Evolutionary conservation across 2,329 filamentous ascomycete genomes (phyloP), one percentile per base, ranked within the genome.

Genomic region (Arachnopeziza araneosa): DNA sequence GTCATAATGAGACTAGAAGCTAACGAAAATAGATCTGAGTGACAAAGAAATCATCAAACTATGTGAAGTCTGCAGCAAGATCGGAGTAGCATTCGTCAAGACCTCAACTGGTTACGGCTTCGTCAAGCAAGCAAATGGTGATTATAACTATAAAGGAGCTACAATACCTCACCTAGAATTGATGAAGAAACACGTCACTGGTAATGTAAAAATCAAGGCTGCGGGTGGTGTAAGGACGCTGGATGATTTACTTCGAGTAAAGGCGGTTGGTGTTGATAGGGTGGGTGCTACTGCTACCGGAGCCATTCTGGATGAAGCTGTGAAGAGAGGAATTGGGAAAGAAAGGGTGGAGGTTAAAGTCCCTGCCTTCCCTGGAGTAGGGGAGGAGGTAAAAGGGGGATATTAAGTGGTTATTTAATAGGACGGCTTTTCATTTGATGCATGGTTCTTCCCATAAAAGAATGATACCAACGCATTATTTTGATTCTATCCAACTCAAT

Each of bases 81-180:
- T 82, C 0, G 71, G 71, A 0, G 83, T 86, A 0, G 82, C 78
- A 0, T 86, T 84, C 59, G 77, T 85, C 64, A 86, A 86, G 74
- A 86, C 83, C 0, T 83, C 80, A 1, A 84, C 83, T 0, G 83
- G 83, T 0, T 85, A 84, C 64, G 83, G 82, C 0, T 85, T 86
- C 51, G 80, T 84, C 17, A 85, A 85, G 71, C 78, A 80, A 68
- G 48, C 69, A 0, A 74, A 78, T 60, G 82, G 81, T 0, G 68
- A 73, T 52, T 85, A 84, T 62, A 76, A 74, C 8, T 85, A 83
- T 69, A 74, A 75, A 14, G 83, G 82, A 0, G 81, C 82, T 0
- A 85, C 81, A 0, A 69, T 80, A 9, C 69, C 68, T 23, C 76
- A 83, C 64, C 67, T 87, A 17, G 77, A 77, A 70, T 65, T 86